A percentile compares a stretch with the other conserved stretches of the same genome.
Conservation (phyloP, 495 filamentous ascomycete genomes). For the Xylona heveae region DNA sequence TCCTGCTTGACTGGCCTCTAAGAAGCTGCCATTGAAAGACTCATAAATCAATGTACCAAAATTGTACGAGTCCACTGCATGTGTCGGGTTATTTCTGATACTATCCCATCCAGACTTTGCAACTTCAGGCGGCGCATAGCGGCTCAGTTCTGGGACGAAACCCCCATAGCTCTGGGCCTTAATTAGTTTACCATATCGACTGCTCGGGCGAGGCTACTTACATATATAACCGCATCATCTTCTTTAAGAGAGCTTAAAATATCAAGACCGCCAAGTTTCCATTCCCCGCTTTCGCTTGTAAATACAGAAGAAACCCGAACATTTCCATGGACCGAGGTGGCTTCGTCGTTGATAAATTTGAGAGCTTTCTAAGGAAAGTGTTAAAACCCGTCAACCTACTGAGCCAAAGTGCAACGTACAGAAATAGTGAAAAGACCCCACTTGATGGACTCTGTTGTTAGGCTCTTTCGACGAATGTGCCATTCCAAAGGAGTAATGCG, state of each 20-base stretch:
- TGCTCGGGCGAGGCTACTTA: slow-evolving; percentile 18
- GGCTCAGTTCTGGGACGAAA: slow-evolving; percentile 57
- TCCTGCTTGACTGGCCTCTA: slow-evolving; percentile 48
- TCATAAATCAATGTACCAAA: slow-evolving; percentile 74
- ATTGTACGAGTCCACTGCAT: slow-evolving; percentile 69
- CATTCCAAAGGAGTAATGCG: slow-evolving; percentile 64
- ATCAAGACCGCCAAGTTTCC: slow-evolving; percentile 90
- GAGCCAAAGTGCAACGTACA: slow-evolving; percentile 22
- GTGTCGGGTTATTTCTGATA: slow-evolving; percentile 61
- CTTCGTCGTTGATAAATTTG: slow-evolving; percentile 91
- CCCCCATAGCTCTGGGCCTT: slow-evolving; percentile 52
- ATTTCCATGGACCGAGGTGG: slow-evolving; percentile 71
- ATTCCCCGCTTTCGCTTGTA: slow-evolving; percentile 87
- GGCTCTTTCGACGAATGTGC: slow-evolving; percentile 63
- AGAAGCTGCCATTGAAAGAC: slow-evolving; percentile 68
- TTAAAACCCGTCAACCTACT: background rate
- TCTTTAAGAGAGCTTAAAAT: slow-evolving; percentile 88
- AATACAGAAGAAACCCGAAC: slow-evolving; percentile 71
- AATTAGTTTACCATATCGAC: slow-evolving; percentile 5
- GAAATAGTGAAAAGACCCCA: slow-evolving; percentile 83
- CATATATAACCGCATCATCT: slow-evolving; percentile 79
- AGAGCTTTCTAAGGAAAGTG: slow-evolving; percentile 43
- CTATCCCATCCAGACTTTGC: slow-evolving; percentile 71
- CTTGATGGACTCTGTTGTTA: slow-evolving; percentile 79
- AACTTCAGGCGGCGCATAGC: slow-evolving; percentile 73